Conservation (phyloP, 495 filamentous ascomycete species). For the Letharia columbiana region DNA sequence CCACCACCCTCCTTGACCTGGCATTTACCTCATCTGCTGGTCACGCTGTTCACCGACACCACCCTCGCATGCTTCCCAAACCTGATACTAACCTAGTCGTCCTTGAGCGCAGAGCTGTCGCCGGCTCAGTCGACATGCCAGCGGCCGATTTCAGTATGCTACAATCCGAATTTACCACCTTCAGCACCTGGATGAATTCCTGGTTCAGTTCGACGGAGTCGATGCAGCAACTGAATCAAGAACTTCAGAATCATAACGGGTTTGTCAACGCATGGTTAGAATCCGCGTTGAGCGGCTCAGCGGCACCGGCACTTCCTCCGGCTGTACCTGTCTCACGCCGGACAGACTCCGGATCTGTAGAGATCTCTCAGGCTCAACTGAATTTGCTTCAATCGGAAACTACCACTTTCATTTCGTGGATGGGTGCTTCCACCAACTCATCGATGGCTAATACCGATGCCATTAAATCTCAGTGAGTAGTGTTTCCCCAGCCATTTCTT, state of each 20-base stretch:
- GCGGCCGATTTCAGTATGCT: conserved; percentile 16
- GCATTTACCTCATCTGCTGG: conserved; percentile 13
- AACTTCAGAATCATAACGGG: conserved; percentile 20
- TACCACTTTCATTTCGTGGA: background rate
- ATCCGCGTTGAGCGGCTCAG: conserved; percentile 3
- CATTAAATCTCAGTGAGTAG: background rate
- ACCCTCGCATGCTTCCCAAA: conserved; percentile 5
- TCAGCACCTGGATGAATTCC: conserved; percentile 19
- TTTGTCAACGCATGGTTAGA: conserved; percentile 20
- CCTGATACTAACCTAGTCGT: conserved; percentile 6
- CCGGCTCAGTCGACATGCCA: conserved; percentile 9
- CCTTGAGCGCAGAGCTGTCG: conserved; percentile 9
- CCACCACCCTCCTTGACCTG: conserved; percentile 13
- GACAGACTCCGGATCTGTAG: background rate
- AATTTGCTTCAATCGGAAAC: background rate
- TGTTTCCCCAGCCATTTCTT: no score
- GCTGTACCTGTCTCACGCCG: background rate
- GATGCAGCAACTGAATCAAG: conserved; percentile 20
- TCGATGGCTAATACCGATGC: background rate
- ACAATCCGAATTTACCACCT: conserved; percentile 20
- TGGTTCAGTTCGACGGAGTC: conserved; percentile 14
- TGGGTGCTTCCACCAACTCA: background rate
- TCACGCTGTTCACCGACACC: conserved; percentile 17
- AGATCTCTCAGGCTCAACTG: conserved; percentile 1
- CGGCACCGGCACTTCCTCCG: background rate